phyloP scores from a whole-genome alignment of 208 protist genomes.

The Strigomonas culicis region DNA sequence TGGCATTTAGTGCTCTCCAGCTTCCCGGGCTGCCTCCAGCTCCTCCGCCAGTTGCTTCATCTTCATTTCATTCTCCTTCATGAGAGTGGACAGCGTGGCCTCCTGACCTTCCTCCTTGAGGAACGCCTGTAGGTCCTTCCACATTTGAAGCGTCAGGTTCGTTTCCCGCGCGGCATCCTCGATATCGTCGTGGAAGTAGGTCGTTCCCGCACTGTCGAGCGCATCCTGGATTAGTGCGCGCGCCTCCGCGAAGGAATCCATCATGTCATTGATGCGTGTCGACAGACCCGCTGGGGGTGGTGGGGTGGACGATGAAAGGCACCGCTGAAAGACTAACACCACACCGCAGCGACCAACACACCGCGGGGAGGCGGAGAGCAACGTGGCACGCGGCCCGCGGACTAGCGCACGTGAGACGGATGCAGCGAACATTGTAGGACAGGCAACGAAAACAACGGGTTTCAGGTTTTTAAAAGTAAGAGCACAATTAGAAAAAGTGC shows the following conservation, averaged over 20 bases:
- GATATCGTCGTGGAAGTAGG: conserved; percentile 69
- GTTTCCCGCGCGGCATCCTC: conserved; percentile 54
- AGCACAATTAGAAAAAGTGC: too few relatives aligned
- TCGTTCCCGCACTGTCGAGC: conserved; percentile 56
- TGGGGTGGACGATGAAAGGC: too few relatives aligned
- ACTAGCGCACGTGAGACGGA: too few relatives aligned
- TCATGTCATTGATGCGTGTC: conserved; percentile 47
- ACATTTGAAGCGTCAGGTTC: conserved; percentile 44
- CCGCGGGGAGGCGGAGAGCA: not conserved
- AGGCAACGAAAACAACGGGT: too few relatives aligned
- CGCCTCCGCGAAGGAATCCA: conserved; percentile 60
- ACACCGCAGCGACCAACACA: not conserved
- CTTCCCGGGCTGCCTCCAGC: conserved; percentile 36
- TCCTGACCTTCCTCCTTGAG: conserved; percentile 26
- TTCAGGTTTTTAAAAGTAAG: too few relatives aligned
- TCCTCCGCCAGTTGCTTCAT: conserved; percentile 67
- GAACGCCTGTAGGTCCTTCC: conserved; percentile 30
- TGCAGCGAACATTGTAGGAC: too few relatives aligned
- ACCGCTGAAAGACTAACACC: not conserved
- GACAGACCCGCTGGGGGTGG: not conserved
- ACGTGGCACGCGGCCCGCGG: too few relatives aligned
- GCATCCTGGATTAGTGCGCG: conserved; percentile 65
- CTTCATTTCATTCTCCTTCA: conserved; percentile 59
- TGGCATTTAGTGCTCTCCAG: conserved; percentile 15
- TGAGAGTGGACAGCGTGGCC: conserved; percentile 25